phyloP scores from a whole-genome alignment of 2,329 filamentous ascomycete species.

The Verticillium zaregamsianum region DNA sequence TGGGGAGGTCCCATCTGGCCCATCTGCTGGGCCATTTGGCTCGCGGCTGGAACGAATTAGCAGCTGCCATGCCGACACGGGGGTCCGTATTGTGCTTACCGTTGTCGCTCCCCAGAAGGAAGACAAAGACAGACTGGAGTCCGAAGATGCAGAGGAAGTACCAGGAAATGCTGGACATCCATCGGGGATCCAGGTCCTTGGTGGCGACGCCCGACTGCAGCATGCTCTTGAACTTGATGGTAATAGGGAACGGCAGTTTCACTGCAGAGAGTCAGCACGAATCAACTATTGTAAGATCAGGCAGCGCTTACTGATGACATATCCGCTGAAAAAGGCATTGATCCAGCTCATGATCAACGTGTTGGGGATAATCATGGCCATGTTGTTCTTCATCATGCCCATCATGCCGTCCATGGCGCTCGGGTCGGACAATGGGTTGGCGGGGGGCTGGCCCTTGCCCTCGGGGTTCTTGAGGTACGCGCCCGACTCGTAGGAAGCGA shows the following conservation, averaged over 20 bases:
- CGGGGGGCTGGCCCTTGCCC: slow-evolving; percentile 76
- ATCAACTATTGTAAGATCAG: not conserved
- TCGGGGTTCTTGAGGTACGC: slow-evolving; percentile 88
- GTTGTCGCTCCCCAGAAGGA: slow-evolving; percentile 93
- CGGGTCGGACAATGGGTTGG: slow-evolving; percentile 94
- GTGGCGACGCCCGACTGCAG: slow-evolving; percentile 95
- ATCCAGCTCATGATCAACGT: slow-evolving; percentile 99
- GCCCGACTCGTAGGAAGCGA: slow-evolving; percentile 78
- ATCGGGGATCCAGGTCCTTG: slow-evolving; percentile 91
- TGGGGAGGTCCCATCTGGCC: slow-evolving; percentile 67
- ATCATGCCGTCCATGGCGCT: slow-evolving; percentile 99
- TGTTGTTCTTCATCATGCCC: slow-evolving; percentile 99
- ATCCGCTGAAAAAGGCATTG: slow-evolving; percentile 97
- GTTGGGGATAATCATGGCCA: slow-evolving; percentile 99
- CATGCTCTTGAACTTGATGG: slow-evolving; percentile 99
- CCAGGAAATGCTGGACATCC: slow-evolving; percentile 98
- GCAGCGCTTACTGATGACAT: slow-evolving; percentile 72
- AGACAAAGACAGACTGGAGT: slow-evolving; percentile 94
- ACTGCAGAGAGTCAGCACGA: slow-evolving; percentile 44
- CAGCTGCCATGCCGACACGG: not conserved
- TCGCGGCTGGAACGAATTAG: slow-evolving; percentile 64
- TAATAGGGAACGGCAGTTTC: slow-evolving; percentile 95
- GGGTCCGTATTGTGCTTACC: slow-evolving; percentile 41
- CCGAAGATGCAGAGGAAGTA: slow-evolving; percentile 98
- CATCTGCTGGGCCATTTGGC: slow-evolving; percentile 89